These are phyloP conservation scores for Umbelopsis sp. DNA, from an alignment of 192 early-diverging fungal genomes.

Conservation along the genomic window DNA sequence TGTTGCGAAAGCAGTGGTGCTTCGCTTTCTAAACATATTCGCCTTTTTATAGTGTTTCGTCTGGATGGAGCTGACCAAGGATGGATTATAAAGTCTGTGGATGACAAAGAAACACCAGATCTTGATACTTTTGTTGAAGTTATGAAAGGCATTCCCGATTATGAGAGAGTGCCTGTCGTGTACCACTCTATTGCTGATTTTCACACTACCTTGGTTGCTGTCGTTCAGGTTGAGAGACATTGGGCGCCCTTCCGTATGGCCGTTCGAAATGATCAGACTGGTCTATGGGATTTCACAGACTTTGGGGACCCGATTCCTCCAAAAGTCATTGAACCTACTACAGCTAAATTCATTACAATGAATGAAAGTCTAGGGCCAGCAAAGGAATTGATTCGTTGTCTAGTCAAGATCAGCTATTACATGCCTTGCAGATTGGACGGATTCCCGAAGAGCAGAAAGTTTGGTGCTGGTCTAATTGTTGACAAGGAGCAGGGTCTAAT, in stretches of 20 bases:
- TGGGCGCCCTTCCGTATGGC: conserved; percentile 76
- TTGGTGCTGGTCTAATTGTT: conserved; percentile 78
- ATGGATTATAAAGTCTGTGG: conserved; percentile 78
- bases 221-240: conserved; percentile 69
- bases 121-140: conserved; percentile 80
- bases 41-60: conserved; percentile 58
- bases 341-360: conserved; percentile 66
- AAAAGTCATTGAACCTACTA: conserved; percentile 56
- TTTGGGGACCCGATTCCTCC: conserved; percentile 65
- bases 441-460: conserved; percentile 66
- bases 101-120: conserved; percentile 70
- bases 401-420: conserved; percentile 73
- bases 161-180: conserved; percentile 75
- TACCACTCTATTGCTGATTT: conserved; percentile 79
- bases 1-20: not conserved
- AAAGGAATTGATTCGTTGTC: conserved; percentile 63
- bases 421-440: conserved; percentile 79
- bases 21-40: not conserved
- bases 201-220: conserved; percentile 67
- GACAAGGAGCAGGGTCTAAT: conserved; percentile 82
- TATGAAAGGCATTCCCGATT: conserved; percentile 72
- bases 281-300: conserved; percentile 75
- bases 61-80: conserved; percentile 73
- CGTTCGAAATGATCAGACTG: conserved; percentile 71
- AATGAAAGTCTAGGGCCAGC: conserved; percentile 67